A percentile compares a stretch with the other conserved stretches of the same genome.
These are phyloP conservation scores for Fusarium brevicatenulatum DNA, from an alignment of 2,329 filamentous ascomycete genomes.

Conservation along the genomic window DNA sequence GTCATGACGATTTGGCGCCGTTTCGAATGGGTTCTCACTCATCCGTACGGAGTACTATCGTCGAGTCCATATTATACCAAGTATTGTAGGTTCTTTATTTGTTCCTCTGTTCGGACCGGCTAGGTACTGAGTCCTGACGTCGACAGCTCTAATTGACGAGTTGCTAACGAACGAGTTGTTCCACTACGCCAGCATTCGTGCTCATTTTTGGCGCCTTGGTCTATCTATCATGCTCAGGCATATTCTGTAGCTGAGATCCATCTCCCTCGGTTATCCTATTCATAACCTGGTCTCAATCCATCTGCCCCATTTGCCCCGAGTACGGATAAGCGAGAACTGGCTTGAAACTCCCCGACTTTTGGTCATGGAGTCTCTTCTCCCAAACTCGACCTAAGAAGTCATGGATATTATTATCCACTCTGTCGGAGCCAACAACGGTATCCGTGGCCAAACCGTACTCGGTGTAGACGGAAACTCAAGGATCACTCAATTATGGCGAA, in stretches of 20 bases:
- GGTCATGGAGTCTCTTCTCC: background rate
- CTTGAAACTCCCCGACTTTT: constrained; percentile 23
- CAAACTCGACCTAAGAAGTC: constrained; percentile 1
- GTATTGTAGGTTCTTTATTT: background rate
- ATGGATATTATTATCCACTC: constrained; percentile 3
- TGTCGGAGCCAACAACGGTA: constrained; percentile 1
- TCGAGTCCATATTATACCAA: background rate
- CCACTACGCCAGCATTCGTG: background rate
- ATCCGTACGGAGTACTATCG: background rate
- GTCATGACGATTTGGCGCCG: constrained; percentile 44
- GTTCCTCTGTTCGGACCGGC: background rate
- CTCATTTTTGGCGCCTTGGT: constrained; percentile 9
- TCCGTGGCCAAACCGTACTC: background rate
- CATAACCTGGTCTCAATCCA: constrained; percentile 4
- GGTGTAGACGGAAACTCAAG: background rate
- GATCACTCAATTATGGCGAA: background rate
- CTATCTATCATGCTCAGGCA: background rate
- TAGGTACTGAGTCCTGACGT: background rate
- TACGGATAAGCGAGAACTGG: constrained; percentile 8
- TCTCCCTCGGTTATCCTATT: constrained; percentile 26
- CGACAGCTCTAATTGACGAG: background rate
- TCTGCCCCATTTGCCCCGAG: constrained; percentile 18
- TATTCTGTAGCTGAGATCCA: constrained; percentile 3
- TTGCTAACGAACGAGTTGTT: background rate
- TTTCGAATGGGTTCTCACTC: constrained; percentile 25